Base-by-base conservation (phyloP, 2,329 filamentous ascomycete species). In the Phoma sp. region DNA sequence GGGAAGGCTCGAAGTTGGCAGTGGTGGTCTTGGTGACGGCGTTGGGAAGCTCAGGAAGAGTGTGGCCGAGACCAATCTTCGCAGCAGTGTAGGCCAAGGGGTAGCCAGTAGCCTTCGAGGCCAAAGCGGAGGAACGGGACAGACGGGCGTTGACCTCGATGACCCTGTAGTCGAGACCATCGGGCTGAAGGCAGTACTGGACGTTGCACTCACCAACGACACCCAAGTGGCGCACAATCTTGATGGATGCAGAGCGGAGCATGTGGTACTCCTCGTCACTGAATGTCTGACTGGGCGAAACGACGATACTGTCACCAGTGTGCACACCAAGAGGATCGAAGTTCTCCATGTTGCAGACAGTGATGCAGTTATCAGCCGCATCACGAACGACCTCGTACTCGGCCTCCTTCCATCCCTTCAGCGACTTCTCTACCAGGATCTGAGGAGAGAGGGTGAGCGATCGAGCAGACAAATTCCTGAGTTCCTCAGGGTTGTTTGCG, bases 191-290 rank as follows among this genome's bases (percentile, higher is more conserved):
- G 61, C 93, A 93, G 77, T 99, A 99, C 79, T 98, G 93, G 30
- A 97, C 93, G 76, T 99, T 99, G 79, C 95, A 99, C 81, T 99
- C 95, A 76, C 95, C 95, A 42, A 98, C 93, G 45, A 99, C 95
- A 65, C 93, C 93, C 62, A 99, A 83, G 77, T 99, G 95, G 60
- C 95, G 89, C 68, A 99, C 90, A 70, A 99, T 97, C 83, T 98
- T 98, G 82, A 98, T 97, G 41, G 95, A 91, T 59, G 95, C 93
- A 37, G 92, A 91, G 69, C 95, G 91, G 66, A 99, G 90, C 95
- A 99, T 98, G 82, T 99, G 93, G 77, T 98, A 99, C 78, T 99
- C 95, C 81, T 98, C 95, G 68, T 99, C 95, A 71, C 90, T 96
- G 70, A 99, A 82, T 23, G 95, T 99, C 80, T 99, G 95, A 79